These are phyloP conservation scores for Dendrobium huoshanense DNA, from an alignment of 106 monocot species.

Conservation along the genomic window DNA sequence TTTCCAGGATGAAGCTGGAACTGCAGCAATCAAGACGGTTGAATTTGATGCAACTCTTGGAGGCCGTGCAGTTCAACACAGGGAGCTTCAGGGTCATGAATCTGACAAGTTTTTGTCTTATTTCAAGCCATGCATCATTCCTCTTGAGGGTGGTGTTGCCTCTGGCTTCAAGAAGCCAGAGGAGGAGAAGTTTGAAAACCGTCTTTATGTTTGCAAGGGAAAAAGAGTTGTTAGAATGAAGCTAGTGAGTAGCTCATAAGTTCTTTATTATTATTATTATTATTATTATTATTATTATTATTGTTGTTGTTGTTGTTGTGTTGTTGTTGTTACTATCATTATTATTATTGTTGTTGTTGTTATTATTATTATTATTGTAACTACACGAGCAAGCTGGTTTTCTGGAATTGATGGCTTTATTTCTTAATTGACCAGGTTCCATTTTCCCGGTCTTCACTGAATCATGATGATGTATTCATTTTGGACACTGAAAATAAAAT, in stretches of 20 bases:
- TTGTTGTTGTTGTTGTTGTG: too few relatives aligned
- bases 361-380: neutral
- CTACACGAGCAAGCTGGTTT: neutral
- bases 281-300: too few relatives aligned
- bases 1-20: conserved; percentile 65
- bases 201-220: conserved; percentile 61
- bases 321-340: too few relatives aligned
- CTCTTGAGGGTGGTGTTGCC: conserved; percentile 61
- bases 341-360: neutral
- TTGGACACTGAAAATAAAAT: conserved; percentile 25
- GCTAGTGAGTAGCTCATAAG: conserved; percentile 27
- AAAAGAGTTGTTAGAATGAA: conserved; percentile 60
- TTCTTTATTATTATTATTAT: neutral
- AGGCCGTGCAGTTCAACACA: conserved; percentile 67
- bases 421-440: conserved; percentile 22
- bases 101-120: conserved; percentile 76
- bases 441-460: conserved; percentile 27
- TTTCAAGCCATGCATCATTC: conserved; percentile 67
- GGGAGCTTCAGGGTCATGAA: conserved; percentile 70
- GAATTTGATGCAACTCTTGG: conserved; percentile 45
- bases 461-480: conserved; percentile 32
- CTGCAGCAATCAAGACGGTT: conserved; percentile 69
- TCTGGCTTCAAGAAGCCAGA: conserved; percentile 45
- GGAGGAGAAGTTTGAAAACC: conserved; percentile 52
- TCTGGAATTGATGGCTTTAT: neutral